These are phyloP conservation scores for Ceratobasidium sp. DNA, from an alignment of 1,284 basidiomycete genomes.

Conservation along the genomic window DNA sequence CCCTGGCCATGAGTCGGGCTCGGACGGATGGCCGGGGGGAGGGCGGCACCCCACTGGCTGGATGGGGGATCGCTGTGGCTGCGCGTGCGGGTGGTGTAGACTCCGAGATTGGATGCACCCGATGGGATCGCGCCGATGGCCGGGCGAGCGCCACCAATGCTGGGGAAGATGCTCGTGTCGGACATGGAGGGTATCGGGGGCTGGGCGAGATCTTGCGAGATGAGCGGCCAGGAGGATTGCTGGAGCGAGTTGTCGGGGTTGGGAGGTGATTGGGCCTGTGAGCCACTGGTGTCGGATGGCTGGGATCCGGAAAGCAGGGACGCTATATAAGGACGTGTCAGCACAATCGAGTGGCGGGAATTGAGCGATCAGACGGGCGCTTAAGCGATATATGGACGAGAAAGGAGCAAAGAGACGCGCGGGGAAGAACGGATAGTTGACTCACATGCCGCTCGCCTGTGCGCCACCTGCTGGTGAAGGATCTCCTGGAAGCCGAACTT, in stretches of 20 bases:
- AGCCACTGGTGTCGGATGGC: slow-evolving; percentile 11
- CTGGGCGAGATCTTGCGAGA: slow-evolving; percentile 5
- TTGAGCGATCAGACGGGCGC: slow-evolving; percentile 20
- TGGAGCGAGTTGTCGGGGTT: slow-evolving; percentile 30
- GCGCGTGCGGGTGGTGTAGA: slow-evolving; percentile 36
- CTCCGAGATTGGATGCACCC: slow-evolving; percentile 13
- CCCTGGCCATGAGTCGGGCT: slow-evolving; percentile 36
- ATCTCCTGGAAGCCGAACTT: slow-evolving; percentile 28
- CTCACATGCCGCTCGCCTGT: slow-evolving; percentile 24
- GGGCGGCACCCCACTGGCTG: slow-evolving; percentile 36
- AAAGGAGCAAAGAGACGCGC: slow-evolving; percentile 22
- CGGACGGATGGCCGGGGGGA: slow-evolving; percentile 31
- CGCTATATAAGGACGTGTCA: slow-evolving; percentile 5
- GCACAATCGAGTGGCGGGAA: background rate
- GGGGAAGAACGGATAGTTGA: slow-evolving; percentile 16
- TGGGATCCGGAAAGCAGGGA: slow-evolving; percentile 19
- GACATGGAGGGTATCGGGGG: slow-evolving; percentile 28
- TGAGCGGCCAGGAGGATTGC: slow-evolving; percentile 12
- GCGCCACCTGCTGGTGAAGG: slow-evolving; percentile 33
- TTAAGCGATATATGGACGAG: slow-evolving; percentile 8
- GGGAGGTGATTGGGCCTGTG: slow-evolving; percentile 18
- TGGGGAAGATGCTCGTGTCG: slow-evolving; percentile 38
- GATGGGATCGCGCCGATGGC: slow-evolving; percentile 29
- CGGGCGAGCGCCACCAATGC: slow-evolving; percentile 32
- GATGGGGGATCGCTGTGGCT: slow-evolving; percentile 38